Conservation (phyloP, 805 yeast genomes). For the Ogataea wickerhamii region DNA sequence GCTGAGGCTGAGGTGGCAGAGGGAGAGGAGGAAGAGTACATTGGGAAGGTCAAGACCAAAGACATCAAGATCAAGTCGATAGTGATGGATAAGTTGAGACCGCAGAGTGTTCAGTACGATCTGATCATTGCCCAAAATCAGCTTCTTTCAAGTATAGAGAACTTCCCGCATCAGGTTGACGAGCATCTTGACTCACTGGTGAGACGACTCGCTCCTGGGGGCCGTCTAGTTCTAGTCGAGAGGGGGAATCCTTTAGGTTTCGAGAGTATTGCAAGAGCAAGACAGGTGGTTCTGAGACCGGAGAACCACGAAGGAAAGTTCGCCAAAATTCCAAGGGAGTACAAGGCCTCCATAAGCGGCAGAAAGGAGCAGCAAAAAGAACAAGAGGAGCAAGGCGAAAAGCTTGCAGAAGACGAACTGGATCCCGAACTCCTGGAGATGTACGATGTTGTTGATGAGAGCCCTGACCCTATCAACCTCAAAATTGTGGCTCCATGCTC, state of each 20-base stretch:
- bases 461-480: constrained; percentile 41
- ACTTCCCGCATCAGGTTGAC: constrained; percentile 74
- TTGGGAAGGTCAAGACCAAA: constrained; percentile 56
- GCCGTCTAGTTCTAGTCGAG: constrained; percentile 75
- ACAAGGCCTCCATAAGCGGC: constrained; percentile 45
- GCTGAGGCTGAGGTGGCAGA: constrained; percentile 8
- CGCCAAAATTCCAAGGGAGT: constrained; percentile 70
- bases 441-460: constrained; percentile 21
- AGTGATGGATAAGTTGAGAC: constrained; percentile 47
- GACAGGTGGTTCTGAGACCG: constrained; percentile 88
- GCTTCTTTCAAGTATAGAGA: constrained; percentile 53
- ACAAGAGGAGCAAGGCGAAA: constrained; percentile 26
- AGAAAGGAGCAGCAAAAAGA: constrained; percentile 21
- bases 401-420: constrained; percentile 17
- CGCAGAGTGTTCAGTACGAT: constrained; percentile 60
- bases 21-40: constrained; percentile 32
- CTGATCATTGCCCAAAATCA: constrained; percentile 82
- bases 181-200: constrained; percentile 56
- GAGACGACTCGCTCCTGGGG: constrained; percentile 66
- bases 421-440: constrained; percentile 27
- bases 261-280: constrained; percentile 83
- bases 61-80: constrained; percentile 52
- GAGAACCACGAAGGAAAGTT: constrained; percentile 53
- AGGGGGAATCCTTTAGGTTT: constrained; percentile 89
- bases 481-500: constrained; percentile 84